phyloP scores from a whole-genome alignment of 495 filamentous ascomycete genomes.

The Neurospora sp. region DNA sequence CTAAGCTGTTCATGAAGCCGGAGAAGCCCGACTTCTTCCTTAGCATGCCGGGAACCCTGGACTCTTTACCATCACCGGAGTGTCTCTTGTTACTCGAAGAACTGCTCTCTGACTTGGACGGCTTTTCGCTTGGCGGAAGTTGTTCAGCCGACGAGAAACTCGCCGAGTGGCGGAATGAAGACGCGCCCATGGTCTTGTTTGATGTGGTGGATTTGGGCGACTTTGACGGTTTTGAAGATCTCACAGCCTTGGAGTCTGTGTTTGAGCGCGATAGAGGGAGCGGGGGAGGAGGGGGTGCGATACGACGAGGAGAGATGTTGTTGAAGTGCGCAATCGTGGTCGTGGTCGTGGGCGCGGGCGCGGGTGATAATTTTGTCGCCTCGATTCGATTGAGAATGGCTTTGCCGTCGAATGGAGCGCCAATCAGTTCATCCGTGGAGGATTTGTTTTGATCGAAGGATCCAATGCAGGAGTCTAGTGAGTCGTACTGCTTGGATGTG shows the following conservation, averaged over 20 bases:
- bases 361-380: slow-evolving; percentile 37
- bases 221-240: slow-evolving; percentile 15
- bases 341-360: slow-evolving; percentile 16
- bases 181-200: slow-evolving; percentile 1
- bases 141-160: slow-evolving; percentile 62
- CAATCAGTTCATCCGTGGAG: slow-evolving; percentile 56
- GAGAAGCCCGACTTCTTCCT: slow-evolving; percentile 93
- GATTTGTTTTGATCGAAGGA: not conserved
- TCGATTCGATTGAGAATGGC: slow-evolving; percentile 63
- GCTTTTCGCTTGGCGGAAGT: slow-evolving; percentile 37
- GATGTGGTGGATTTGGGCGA: not conserved
- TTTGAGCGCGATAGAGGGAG: slow-evolving; percentile 47
- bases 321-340: not conserved
- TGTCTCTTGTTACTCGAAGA: slow-evolving; percentile 61
- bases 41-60: slow-evolving; percentile 44
- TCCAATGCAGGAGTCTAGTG: slow-evolving; percentile 1
- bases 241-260: slow-evolving; percentile 46
- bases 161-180: slow-evolving; percentile 65
- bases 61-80: slow-evolving; percentile 69
- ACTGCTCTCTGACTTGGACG: slow-evolving; percentile 47
- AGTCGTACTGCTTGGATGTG: not conserved
- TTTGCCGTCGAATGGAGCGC: slow-evolving; percentile 57
- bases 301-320: slow-evolving; percentile 22
- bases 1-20: slow-evolving; percentile 84
- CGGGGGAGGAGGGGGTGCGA: slow-evolving; percentile 39